Evolutionary conservation across 768 basidiomycete genomes (phyloP).

Genomic region (Lanmaoa rubissima): DNA sequence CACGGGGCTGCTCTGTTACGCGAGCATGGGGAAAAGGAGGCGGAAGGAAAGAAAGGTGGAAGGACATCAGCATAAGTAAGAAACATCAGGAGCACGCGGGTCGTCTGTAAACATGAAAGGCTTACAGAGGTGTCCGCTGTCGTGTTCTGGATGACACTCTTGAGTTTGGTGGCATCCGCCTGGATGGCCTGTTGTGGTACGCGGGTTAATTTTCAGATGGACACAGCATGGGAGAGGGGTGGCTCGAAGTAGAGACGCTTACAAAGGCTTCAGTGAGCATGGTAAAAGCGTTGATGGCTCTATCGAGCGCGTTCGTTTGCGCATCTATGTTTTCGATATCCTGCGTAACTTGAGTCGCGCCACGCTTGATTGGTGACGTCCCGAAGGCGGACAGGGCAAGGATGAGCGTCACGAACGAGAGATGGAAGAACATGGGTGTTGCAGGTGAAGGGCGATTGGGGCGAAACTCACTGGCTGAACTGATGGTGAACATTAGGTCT

Average conservation of each 20-base stretch:
- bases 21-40: too few relatives aligned
- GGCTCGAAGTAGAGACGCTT: background rate
- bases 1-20: background rate
- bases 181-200: constrained; percentile 1
- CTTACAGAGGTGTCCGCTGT: background rate
- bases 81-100: background rate
- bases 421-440: constrained; percentile 9
- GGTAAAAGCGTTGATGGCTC: background rate
- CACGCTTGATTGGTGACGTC: constrained; percentile 7
- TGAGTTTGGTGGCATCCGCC: rapidly evolving
- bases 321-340: background rate
- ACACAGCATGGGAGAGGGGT: background rate
- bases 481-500: too few relatives aligned
- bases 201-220: background rate
- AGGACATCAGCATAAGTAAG: too few relatives aligned
- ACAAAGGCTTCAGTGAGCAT: background rate
- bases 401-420: constrained; percentile 9
- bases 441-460: background rate
- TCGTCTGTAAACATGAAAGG: background rate
- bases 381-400: constrained; percentile 12
- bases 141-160: rapidly evolving
- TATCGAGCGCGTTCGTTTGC: background rate
- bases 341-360: background rate
- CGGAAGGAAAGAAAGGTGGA: too few relatives aligned
- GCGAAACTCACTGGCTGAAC: background rate